A percentile compares a stretch with the other conserved stretches of the same genome.
phyloP scores from a whole-genome alignment of 2,329 filamentous ascomycete genomes.

The Aureobasidium sp. region DNA sequence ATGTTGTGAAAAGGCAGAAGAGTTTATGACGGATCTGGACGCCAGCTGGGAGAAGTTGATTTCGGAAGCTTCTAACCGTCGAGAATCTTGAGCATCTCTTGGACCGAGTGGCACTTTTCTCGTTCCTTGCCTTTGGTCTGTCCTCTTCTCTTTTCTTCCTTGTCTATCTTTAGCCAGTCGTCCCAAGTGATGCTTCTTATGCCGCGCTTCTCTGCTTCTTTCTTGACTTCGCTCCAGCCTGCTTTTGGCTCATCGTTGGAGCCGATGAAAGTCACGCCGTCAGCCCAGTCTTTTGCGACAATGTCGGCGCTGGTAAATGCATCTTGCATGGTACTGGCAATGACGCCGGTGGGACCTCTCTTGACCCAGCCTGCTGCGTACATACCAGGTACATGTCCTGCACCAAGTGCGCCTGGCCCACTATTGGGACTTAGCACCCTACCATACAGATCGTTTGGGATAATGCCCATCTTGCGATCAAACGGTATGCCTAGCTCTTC shows the following conservation, averaged over 20 bases:
- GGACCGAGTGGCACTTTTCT: constrained; percentile 54
- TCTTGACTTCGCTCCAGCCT: constrained; percentile 72
- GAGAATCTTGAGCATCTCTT: constrained; percentile 49
- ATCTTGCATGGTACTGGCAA: constrained; percentile 92
- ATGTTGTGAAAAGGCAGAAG: too few relatives aligned
- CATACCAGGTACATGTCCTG: constrained; percentile 56
- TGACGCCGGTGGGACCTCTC: constrained; percentile 86
- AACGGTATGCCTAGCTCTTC: constrained; percentile 68
- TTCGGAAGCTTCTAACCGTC: constrained; percentile 17
- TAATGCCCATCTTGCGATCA: constrained; percentile 62
- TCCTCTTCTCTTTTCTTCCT: constrained; percentile 63
- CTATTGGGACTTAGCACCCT: constrained; percentile 48
- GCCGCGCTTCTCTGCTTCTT: constrained; percentile 47
- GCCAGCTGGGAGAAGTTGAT: background rate
- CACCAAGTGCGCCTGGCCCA: constrained; percentile 34
- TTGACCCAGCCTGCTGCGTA: constrained; percentile 98
- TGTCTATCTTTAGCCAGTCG: constrained; percentile 81
- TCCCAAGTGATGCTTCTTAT: constrained; percentile 66
- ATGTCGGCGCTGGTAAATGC: constrained; percentile 84
- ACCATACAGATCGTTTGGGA: constrained; percentile 74
- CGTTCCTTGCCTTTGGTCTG: constrained; percentile 62
- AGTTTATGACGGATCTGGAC: too few relatives aligned
- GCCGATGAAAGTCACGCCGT: constrained; percentile 40
- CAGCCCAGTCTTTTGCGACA: constrained; percentile 68
- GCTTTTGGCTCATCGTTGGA: constrained; percentile 24